Percentiles rank a stretch among this genome's conserved stretches.
Evolutionary conservation across 345 rosid genomes (phyloP).

Genomic region (Microthlaspi erraticum): DNA sequence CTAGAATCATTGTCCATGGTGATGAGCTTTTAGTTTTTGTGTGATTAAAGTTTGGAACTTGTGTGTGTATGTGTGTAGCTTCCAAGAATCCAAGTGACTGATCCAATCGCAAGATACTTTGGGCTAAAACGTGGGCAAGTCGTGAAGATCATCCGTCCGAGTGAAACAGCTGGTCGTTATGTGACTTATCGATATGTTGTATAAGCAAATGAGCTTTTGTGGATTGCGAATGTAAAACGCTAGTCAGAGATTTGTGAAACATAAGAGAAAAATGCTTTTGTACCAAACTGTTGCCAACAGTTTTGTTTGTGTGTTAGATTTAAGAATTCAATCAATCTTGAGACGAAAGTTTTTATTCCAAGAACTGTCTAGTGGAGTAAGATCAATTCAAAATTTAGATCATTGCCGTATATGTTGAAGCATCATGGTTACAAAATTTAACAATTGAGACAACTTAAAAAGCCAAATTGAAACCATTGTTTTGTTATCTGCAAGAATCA

Average conservation of each 20-base stretch:
- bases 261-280: not conserved
- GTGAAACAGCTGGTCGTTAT: slow-evolving; percentile 78
- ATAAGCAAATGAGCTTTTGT: slow-evolving; percentile 34
- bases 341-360: not conserved
- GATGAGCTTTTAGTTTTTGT: not conserved
- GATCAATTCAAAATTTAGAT: not conserved
- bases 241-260: not conserved
- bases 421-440: not conserved
- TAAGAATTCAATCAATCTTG: not conserved
- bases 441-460: not conserved
- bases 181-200: slow-evolving; percentile 70
- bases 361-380: not conserved
- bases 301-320: not conserved
- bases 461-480: not conserved
- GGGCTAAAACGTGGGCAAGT: slow-evolving; percentile 77
- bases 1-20: not conserved
- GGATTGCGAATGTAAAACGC: not conserved
- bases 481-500: not conserved
- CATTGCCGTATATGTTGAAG: not conserved
- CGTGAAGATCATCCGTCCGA: slow-evolving; percentile 71
- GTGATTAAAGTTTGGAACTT: slow-evolving; percentile 2
- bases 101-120: slow-evolving; percentile 72
- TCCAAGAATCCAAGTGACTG: slow-evolving; percentile 66
- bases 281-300: slow-evolving; percentile 12
- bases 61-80: slow-evolving; percentile 46